Base-by-base conservation (phyloP, 805 yeast genomes). In the Candida peoriensis region DNA sequence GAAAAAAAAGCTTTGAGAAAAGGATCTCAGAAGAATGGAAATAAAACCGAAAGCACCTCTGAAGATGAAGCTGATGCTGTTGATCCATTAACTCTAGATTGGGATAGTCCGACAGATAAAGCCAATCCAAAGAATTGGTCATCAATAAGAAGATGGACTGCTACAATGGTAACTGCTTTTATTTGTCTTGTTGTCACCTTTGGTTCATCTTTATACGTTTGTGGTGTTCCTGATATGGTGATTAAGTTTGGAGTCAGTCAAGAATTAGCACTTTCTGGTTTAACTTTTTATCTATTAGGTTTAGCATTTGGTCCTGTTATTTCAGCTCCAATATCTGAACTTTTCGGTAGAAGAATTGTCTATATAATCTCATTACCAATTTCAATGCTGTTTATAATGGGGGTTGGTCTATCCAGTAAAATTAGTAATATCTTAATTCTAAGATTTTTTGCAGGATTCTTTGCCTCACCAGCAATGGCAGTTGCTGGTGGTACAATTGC, bases 401-500 rank as follows among this genome's bases (percentile, higher is more conserved):
- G 87, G 39, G 80, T 80, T 35, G 88, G 82, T 24, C 61, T 79
- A 38, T 68, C 85, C 1, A 59, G 66, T 24, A 76, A 81, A 45
- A 78, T 83, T 44, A 65, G 75, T 38, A 64, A 72, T 9, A 66
- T 83, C 20, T 60, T 86, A 31, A 78, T 87, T 5, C 64, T 84
- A 29, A 63, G 96, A 47, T 82, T 83, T 51, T 74, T 87, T 48
- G 66, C 81, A 15, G 95, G 95, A 1, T 67, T 80, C 20, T 70
- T 80, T 32, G 86, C 93, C 2, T 78, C 89, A 2, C 94, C 93
- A 3, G 87, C 89, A 2, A 67, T 87, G 61, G 80, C 95, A 8
- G 76, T 84, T 44, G 90, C 87, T 10, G 87, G 89, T 34, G 96
- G 95, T 43, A 78, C 93, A 5, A 75, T 87, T 42, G 64, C 79